Evolutionary conservation across 2,329 filamentous ascomycete genomes (phyloP).

Genomic region (Orbilia javanica): DNA sequence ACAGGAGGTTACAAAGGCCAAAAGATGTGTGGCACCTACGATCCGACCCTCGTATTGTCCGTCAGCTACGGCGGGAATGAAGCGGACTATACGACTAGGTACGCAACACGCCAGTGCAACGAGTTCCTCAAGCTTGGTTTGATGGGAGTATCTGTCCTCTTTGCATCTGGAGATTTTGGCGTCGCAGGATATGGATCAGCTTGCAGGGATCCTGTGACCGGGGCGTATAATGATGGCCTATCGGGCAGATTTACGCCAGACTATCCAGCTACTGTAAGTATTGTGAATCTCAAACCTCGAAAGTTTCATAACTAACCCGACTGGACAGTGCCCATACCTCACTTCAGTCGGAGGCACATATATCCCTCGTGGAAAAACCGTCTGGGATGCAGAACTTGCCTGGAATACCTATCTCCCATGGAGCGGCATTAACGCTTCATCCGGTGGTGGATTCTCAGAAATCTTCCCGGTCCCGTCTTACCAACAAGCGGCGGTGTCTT

Average conservation of each 20-base stretch:
- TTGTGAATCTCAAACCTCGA: not conserved
- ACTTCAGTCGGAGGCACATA: slow-evolving; percentile 75
- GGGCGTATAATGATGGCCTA: slow-evolving; percentile 42
- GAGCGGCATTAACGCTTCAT: slow-evolving; percentile 66
- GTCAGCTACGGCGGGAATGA: slow-evolving; percentile 78
- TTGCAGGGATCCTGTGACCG: slow-evolving; percentile 33
- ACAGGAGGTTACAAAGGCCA: slow-evolving; percentile 72
- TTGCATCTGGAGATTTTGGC: slow-evolving; percentile 73
- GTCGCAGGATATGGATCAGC: slow-evolving; percentile 71
- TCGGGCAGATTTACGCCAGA: slow-evolving; percentile 53
- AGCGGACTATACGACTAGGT: slow-evolving; percentile 73
- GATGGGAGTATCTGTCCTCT: slow-evolving; percentile 74
- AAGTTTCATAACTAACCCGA: slow-evolving; percentile 67
- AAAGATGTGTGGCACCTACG: slow-evolving; percentile 63
- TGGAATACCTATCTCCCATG: slow-evolving; percentile 60
- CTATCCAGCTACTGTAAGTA: slow-evolving; percentile 69
- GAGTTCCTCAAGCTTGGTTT: slow-evolving; percentile 75
- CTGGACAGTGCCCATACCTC: slow-evolving; percentile 73
- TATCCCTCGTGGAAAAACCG: slow-evolving; percentile 61
- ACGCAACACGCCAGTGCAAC: slow-evolving; percentile 74
- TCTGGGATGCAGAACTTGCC: slow-evolving; percentile 68
- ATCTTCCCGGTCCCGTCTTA: slow-evolving; percentile 68
- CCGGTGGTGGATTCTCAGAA: slow-evolving; percentile 69
- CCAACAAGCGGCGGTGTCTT: slow-evolving; percentile 67
- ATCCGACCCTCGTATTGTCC: slow-evolving; percentile 41